Conservation (phyloP, 495 filamentous ascomycete genomes). For the Lentithecium fluviatile region DNA sequence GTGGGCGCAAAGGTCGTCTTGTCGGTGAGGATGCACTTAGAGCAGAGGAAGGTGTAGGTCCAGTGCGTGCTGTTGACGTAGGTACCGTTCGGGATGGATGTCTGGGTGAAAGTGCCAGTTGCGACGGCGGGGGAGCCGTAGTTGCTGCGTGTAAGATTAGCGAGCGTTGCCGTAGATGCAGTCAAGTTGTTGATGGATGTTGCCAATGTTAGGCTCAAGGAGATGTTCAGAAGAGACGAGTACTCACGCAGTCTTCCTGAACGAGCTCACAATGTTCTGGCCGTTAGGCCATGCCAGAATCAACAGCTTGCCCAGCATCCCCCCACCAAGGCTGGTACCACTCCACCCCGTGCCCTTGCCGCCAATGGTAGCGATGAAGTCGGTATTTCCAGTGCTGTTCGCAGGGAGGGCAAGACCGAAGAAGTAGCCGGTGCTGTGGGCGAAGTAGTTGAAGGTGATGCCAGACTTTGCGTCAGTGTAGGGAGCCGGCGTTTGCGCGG, state of each 20-base stretch:
- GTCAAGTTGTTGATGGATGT: neutral
- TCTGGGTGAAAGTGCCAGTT: conserved; percentile 29
- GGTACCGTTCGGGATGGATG: conserved; percentile 31
- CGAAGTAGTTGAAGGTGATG: conserved; percentile 32
- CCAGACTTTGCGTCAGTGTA: conserved; percentile 34
- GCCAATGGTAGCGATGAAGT: conserved; percentile 31
- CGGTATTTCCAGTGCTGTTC: conserved; percentile 17
- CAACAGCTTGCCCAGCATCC: conserved; percentile 30
- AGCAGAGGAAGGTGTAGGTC: conserved; percentile 35
- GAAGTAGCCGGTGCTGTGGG: conserved; percentile 17
- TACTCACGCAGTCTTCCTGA: conserved; percentile 28
- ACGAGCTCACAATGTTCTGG: conserved; percentile 15
- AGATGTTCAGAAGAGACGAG: neutral
- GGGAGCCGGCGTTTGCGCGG: conserved; percentile 14
- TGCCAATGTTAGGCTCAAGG: neutral
- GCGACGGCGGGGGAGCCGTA: conserved; percentile 30
- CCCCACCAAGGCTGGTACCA: conserved; percentile 25
- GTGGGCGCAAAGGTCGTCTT: conserved; percentile 22
- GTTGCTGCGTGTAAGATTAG: conserved; percentile 7
- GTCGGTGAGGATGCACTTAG: conserved; percentile 24
- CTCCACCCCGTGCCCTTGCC: conserved; percentile 34
- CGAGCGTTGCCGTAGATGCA: neutral
- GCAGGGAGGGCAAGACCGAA: conserved; percentile 29
- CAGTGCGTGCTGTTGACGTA: conserved; percentile 35
- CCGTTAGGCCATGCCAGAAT: conserved; percentile 34